These are phyloP conservation scores for Herpomyces periplanetae DNA, from an alignment of 2,329 filamentous ascomycete species.

Conservation along the genomic window DNA sequence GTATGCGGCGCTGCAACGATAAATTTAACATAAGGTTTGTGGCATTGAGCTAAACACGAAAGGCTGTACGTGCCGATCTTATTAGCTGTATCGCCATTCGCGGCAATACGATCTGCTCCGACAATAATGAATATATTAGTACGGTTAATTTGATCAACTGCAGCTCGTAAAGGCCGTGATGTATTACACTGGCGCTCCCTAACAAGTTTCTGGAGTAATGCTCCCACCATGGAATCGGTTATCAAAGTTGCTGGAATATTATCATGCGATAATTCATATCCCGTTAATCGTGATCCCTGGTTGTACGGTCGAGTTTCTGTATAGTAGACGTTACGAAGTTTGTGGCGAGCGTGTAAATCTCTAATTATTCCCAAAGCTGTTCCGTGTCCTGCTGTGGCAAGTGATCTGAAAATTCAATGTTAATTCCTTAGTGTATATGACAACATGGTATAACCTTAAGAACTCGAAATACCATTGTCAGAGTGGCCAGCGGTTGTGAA, in stretches of 20 bases:
- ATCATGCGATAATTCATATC: constrained; percentile 85
- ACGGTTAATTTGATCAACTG: too few species aligned
- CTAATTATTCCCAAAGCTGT: constrained; percentile 81
- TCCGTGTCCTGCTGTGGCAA: constrained; percentile 88
- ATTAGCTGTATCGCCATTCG: constrained; percentile 90
- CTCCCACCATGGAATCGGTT: constrained; percentile 82
- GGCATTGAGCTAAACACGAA: constrained; percentile 52
- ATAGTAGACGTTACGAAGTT: constrained; percentile 54
- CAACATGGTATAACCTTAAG: constrained; percentile 4
- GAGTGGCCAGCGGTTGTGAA: constrained; percentile 1
- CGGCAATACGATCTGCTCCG: constrained; percentile 68
- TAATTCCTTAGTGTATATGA: constrained; percentile 1
- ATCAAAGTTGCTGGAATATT: constrained; percentile 61
- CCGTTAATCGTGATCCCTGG: constrained; percentile 70
- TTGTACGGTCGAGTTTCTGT: constrained; percentile 94
- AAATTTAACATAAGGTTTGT: constrained; percentile 75
- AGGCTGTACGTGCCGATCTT: constrained; percentile 88
- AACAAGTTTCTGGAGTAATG: constrained; percentile 27
- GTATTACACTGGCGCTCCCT: constrained; percentile 21
- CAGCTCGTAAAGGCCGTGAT: too few species aligned
- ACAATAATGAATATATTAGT: constrained; percentile 83
- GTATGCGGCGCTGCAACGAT: constrained; percentile 78
- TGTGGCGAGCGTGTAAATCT: constrained; percentile 22
- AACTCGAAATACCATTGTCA: constrained; percentile 1
- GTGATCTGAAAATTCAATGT: constrained; percentile 20